Evolutionary conservation across 2,329 filamentous ascomycete species (phyloP), one percentile per base, ranked within the genome.

Genomic region (Fusarium chlamydosporum): DNA sequence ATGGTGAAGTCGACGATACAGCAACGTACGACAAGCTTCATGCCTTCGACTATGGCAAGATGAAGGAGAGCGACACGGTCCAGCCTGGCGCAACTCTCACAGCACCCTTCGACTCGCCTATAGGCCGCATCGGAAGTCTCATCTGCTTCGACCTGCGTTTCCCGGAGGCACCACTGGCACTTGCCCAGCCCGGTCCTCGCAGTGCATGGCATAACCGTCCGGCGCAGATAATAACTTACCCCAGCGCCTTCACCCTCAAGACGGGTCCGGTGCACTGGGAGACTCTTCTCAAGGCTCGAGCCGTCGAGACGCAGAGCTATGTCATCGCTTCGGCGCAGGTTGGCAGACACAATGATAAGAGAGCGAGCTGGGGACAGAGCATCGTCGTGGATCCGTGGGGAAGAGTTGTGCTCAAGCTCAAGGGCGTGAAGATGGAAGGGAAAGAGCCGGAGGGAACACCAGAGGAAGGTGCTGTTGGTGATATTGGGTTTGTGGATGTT

Each of bases 71-170:
- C 53, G 77, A 78, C 27, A 91, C 85, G 45, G 92, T 94, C 0
- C 90, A 94, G 74, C 85, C 87, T 6, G 93, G 93, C 0, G 78
- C 79, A 29, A 71, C 79, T 4, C 87, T 97, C 40, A 81, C 88
- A 1, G 78, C 87, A 4, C 94, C 94, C 0, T 93, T 96, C 74
- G 81, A 87, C n/a, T 92, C 90, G 0, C 80, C 88, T 1, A 76
- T 97, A 12, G 94, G 94, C 15, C 88, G 88, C 35, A 84, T 97
- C 20, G 95, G 93, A 20, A 84, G 91, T 65, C 85, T 91, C 55
- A 96, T 97, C 65, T 97, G 95, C 81, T 97, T 97, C 78, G 95
- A 97, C 80, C 80, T 97, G 66, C 88, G 94, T 2, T 97, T 96
- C 76, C 88, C 93, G 0, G 93, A 97, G 76, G 86, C 91, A 10